These are phyloP conservation scores for Aegle marmelos DNA, from an alignment of 345 rosid species.

Conservation along the genomic window DNA sequence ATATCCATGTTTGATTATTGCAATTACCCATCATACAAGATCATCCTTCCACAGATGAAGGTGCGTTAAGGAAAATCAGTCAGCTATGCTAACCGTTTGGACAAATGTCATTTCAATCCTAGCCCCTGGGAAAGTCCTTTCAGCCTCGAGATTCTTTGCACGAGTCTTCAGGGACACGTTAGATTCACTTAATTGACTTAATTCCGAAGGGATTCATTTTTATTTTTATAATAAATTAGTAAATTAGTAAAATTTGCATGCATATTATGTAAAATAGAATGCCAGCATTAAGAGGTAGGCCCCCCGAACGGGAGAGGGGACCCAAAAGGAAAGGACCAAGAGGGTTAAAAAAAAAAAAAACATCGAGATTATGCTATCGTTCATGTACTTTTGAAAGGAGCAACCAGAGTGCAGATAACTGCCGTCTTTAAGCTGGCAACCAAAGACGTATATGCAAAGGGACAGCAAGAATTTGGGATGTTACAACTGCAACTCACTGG, in stretches of 20 bases:
- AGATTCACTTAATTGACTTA: not conserved
- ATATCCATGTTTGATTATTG: not conserved
- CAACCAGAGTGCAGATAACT: too few species aligned
- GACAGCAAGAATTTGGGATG: not conserved
- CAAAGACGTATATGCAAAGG: not conserved
- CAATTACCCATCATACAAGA: not conserved
- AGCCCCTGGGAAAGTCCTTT: not conserved
- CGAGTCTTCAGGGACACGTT: not conserved
- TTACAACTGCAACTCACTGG: too few species aligned
- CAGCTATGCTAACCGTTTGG: not conserved
- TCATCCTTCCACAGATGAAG: not conserved
- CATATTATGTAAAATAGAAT: not conserved
- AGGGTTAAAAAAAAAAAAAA: too few species aligned
- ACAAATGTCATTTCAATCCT: not conserved
- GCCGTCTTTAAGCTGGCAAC: not conserved
- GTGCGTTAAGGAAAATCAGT: not conserved
- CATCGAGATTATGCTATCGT: too few species aligned
- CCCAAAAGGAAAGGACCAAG: too few species aligned
- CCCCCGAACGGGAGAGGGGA: not conserved
- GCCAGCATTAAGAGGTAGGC: not conserved
- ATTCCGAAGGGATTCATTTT: not conserved
- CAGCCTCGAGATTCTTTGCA: not conserved
- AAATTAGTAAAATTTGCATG: not conserved
- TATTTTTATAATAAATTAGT: not conserved
- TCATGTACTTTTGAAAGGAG: too few species aligned